Percentiles rank a stretch among this genome's conserved stretches.
These are phyloP conservation scores for Camellia oleifera DNA, from an alignment of 179 eudicot genomes.

Conservation along the genomic window DNA sequence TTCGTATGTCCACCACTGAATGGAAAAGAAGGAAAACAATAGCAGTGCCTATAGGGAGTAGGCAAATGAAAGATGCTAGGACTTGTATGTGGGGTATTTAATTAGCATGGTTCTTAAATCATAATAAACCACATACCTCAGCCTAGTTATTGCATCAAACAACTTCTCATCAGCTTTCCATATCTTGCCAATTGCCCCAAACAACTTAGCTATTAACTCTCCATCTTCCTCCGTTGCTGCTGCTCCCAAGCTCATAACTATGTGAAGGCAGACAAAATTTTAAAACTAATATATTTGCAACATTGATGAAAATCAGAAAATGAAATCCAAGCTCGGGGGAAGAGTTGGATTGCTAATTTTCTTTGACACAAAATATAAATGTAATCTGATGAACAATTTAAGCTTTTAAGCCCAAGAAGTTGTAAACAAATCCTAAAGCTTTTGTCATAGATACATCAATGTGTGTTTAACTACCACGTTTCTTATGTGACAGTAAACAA, in stretches of 20 bases:
- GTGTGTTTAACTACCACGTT: background rate
- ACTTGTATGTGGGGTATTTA: background rate
- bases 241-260: slow-evolving; percentile 77
- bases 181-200: slow-evolving; percentile 90
- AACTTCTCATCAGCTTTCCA: slow-evolving; percentile 89
- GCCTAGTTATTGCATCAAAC: slow-evolving; percentile 90
- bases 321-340: background rate
- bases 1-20: background rate
- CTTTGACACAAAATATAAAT: background rate
- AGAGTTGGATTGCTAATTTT: background rate
- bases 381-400: background rate
- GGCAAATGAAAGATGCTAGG: background rate
- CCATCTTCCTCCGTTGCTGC: slow-evolving; percentile 80
- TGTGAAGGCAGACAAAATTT: slow-evolving; percentile 13
- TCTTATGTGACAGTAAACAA: background rate
- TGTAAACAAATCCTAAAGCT: background rate
- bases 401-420: background rate
- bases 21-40: background rate
- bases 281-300: background rate
- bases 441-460: background rate
- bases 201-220: slow-evolving; percentile 51
- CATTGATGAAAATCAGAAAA: slow-evolving; percentile 12
- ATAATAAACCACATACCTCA: slow-evolving; percentile 53
- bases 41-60: background rate
- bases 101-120: background rate